Percentiles rank a stretch among this genome's conserved stretches.
Evolutionary conservation across 352 stramenopile species (phyloP).

Genomic region (Phytophthora megakarya): DNA sequence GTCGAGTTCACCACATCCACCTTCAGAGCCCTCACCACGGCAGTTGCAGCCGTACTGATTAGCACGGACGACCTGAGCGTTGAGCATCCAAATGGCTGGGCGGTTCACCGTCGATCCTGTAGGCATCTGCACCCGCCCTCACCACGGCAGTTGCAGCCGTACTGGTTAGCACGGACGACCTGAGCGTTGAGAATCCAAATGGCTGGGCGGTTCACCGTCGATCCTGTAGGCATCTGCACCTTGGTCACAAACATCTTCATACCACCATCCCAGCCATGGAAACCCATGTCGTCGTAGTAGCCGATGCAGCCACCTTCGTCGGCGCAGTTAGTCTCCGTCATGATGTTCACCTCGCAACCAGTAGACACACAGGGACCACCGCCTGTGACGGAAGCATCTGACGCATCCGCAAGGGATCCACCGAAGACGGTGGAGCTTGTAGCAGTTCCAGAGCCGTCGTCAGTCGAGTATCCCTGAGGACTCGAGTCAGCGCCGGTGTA

Average conservation of each 20-base stretch:
- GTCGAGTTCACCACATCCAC: slow-evolving; percentile 77
- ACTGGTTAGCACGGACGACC: slow-evolving; percentile 69
- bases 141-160: slow-evolving; percentile 80
- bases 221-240: slow-evolving; percentile 60
- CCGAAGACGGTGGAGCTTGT: slow-evolving; percentile 46
- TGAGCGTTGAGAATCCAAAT: slow-evolving; percentile 86
- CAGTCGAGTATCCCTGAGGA: slow-evolving; percentile 50
- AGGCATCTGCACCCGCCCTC: slow-evolving; percentile 69
- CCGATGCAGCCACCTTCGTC: slow-evolving; percentile 54
- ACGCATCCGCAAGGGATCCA: slow-evolving; percentile 56
- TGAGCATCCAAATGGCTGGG: slow-evolving; percentile 84
- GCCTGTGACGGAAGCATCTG: slow-evolving; percentile 41
- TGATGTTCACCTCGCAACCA: slow-evolving; percentile 79
- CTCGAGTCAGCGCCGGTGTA: slow-evolving; percentile 49
- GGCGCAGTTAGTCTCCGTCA: slow-evolving; percentile 59
- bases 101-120: slow-evolving; percentile 48
- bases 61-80: slow-evolving; percentile 68
- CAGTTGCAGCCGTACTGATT: slow-evolving; percentile 85
- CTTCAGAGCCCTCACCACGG: slow-evolving; percentile 49
- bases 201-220: slow-evolving; percentile 55
- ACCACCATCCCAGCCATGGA: slow-evolving; percentile 74
- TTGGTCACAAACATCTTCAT: slow-evolving; percentile 85
- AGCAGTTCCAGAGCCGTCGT: slow-evolving; percentile 38
- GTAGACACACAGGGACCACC: slow-evolving; percentile 62
- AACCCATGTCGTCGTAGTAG: slow-evolving; percentile 71